Evolutionary conservation across 1,284 basidiomycete genomes (phyloP), one percentile per base, ranked within the genome.

Genomic region (Ganoderma multipileum): DNA sequence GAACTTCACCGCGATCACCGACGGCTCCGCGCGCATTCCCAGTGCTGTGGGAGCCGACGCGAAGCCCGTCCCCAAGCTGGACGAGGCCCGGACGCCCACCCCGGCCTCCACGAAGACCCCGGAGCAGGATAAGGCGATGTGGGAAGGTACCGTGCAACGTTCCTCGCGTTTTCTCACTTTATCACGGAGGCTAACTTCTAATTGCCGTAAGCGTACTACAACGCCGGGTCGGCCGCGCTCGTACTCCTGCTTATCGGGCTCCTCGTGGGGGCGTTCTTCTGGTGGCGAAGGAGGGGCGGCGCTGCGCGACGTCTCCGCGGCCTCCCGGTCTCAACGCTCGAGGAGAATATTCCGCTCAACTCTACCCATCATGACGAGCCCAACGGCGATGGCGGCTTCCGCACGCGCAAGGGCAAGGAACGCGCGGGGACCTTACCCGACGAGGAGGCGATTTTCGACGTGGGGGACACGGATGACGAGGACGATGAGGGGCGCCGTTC

Each of bases 221-320:
- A 98, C 73, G 93, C 95, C 26, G 94, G 95, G 12, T 96, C 95
- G 0, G 93, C 93, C 0, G 91, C 94, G 1, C 83, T 97, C 30
- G 89, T 98, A 39, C 85, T 98, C 47, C 77, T 95, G 4, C 80
- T 98, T 58, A 87, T 98, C 69, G 85, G 87, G 30, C 78, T 91
- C 12, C 86, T 84, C n/a, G 86, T 96, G 54, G 95, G 89, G 0
- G 80, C 85, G 20, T 94, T 92, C 79, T 80, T 95, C 66, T 93
- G 92, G 86, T 91, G 89, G 80, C 87, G 93, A 47, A 79, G 86
- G 26, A 86, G 92, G 12, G 83, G 88, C 61, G 83, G 81, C 69
- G 23, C 47, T 14, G 52, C 28, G 28, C 80, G 84, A 20, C 44
- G 44, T 11, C 67, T 73, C 30, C 74, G 69, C 57, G 75, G 77